Base-by-base conservation (phyloP, 345 rosid genomes). In the Eucalyptus erythrocorys region DNA sequence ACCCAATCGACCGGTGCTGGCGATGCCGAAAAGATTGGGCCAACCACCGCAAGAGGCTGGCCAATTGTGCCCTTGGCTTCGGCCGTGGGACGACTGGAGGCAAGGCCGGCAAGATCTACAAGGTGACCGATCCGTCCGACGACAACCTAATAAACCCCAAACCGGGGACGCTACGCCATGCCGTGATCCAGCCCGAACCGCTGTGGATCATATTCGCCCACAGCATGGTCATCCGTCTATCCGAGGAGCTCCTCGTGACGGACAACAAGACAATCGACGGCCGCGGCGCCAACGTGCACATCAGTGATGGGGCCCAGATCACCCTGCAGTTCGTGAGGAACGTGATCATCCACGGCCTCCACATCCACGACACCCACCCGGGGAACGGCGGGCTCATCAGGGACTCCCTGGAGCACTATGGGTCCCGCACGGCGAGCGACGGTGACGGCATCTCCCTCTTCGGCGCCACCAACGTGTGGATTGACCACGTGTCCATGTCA, bases 1-100 rank as follows among this genome's bases (percentile, higher is more conserved):
- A 97, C 92, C 99, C 99, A 0, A 96, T 97, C 21, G 99, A 97
- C 88, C 90, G 93, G 87, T 96, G 99, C 87, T 97, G 97, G 99
- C 93, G 99, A 55, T 97, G 99, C 89, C 91, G 91, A 79, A 34
- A 90, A 2, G 89, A 94, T 42, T 97, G 99, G 99, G 94, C 91
- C 7, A 85, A 53, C 15, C 87, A 94, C 88, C 93, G 99, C 47
- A 89, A 93, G 92, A 94, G 71, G 90, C 92, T 97, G 8, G 95
- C 92, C 17, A 91, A 88, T 3, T 96, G 99, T 7, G 97, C 79
- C 24, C 94, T 94, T 1, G 99, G 99, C 8, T 97, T 97, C 8
- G 99, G 94, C 43, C 93, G 90, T 50, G 91, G 85, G 34, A 92
- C 97, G 5, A 91, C 89, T 3, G 99, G 99, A 13, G 99, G 99